phyloP scores from a whole-genome alignment of 2,329 filamentous ascomycete species.

The Microsporum audouinii region DNA sequence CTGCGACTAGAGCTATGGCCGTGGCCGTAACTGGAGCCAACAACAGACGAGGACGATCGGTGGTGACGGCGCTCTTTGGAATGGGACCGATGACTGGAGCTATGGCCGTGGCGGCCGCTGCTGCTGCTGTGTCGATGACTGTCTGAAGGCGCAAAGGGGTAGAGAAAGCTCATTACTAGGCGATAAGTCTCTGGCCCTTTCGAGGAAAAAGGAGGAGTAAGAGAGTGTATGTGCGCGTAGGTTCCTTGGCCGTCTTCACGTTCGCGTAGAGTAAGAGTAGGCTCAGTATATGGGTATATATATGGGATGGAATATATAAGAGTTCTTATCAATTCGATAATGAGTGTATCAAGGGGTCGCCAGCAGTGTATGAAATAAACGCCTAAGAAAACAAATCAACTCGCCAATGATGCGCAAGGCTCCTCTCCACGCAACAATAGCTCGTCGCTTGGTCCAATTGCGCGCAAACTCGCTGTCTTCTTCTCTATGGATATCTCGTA shows the following conservation, averaged over 20 bases:
- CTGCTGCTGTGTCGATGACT: not conserved
- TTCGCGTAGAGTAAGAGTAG: too few species aligned
- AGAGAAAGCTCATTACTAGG: slow-evolving; percentile 4
- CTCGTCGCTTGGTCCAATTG: not conserved
- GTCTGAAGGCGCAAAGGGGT: not conserved
- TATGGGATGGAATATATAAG: not conserved
- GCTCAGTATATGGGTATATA: not conserved
- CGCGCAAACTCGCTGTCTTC: not conserved
- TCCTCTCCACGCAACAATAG: not conserved
- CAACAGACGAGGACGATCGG: slow-evolving; percentile 25
- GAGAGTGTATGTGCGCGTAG: not conserved
- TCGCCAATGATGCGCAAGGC: not conserved
- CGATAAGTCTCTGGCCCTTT: not conserved
- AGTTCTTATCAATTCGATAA: not conserved
- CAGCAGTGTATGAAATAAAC: not conserved
- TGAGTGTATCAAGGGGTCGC: not conserved
- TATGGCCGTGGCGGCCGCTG: not conserved
- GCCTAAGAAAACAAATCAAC: not conserved
- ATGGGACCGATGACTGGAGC: slow-evolving; percentile 1
- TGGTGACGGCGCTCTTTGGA: slow-evolving; percentile 15
- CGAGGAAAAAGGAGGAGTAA: not conserved
- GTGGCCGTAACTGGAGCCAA: slow-evolving; percentile 23
- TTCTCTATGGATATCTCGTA: not conserved
- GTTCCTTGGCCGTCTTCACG: too few species aligned
- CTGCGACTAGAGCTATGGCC: slow-evolving; percentile 17